These are phyloP conservation scores for Fusarium setosum DNA, from an alignment of 2,329 filamentous ascomycete species.

Conservation along the genomic window DNA sequence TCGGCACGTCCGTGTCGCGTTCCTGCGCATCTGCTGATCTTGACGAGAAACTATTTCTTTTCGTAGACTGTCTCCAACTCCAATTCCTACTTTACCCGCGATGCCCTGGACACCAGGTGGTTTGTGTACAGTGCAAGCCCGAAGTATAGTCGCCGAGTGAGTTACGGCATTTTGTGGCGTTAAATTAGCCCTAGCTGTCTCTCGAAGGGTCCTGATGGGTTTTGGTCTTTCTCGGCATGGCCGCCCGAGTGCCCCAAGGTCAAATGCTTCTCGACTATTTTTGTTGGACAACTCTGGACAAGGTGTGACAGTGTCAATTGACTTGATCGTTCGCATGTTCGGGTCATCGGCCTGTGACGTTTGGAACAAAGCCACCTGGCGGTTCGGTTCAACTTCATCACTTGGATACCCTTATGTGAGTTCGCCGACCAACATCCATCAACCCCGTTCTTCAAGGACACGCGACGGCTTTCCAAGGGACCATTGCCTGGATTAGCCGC, in stretches of 20 bases:
- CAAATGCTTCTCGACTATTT: no score
- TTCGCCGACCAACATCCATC: constrained; percentile 3
- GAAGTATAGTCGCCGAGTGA: not conserved
- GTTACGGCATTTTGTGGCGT: constrained; percentile 27
- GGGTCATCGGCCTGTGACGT: no score
- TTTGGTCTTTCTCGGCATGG: no score
- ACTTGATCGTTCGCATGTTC: no score
- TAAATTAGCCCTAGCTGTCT: no score
- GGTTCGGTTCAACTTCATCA: no score
- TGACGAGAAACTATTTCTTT: not conserved
- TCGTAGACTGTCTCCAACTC: not conserved
- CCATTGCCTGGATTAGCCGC: not conserved
- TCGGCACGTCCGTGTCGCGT: not conserved
- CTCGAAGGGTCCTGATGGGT: no score
- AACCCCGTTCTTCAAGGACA: not conserved
- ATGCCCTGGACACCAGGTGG: not conserved
- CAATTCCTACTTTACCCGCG: constrained; percentile 20
- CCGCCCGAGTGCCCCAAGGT: no score
- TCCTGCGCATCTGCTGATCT: constrained; percentile 5
- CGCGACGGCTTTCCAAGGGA: not conserved
- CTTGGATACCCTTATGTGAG: constrained; percentile 9
- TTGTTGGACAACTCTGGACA: not conserved
- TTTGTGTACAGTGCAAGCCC: constrained; percentile 12
- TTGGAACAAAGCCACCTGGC: no score
- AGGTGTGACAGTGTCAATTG: no score